A percentile compares a stretch with the other conserved stretches of the same genome.
Conservation (phyloP, 495 filamentous ascomycete genomes). For the Aspergillus cavernicola region DNA sequence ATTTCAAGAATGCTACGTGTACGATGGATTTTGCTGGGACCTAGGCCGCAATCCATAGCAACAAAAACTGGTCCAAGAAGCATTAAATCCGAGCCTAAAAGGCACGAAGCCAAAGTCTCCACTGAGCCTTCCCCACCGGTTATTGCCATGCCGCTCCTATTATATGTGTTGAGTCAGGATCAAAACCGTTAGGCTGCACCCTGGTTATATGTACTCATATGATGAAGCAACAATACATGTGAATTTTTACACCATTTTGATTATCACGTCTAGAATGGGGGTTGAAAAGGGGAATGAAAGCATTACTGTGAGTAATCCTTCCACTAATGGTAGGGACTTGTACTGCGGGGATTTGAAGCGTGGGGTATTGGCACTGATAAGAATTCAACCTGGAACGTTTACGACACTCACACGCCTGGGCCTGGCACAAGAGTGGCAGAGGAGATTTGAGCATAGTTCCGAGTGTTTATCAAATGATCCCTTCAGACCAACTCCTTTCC, state of each 20-base stretch:
- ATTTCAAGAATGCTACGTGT: neutral
- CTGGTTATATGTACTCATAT: constrained; percentile 4
- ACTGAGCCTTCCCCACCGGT: neutral
- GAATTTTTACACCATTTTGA: neutral
- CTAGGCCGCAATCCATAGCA: neutral
- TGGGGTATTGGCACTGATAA: neutral
- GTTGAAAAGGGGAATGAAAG: neutral
- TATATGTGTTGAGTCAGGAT: no score
- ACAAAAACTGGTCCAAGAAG: neutral
- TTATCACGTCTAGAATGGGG: neutral
- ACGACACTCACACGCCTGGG: neutral
- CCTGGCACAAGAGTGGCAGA: neutral
- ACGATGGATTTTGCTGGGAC: neutral
- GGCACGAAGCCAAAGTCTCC: no score
- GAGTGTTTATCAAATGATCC: neutral
- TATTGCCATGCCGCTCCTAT: neutral
- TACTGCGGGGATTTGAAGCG: neutral
- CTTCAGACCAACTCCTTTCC: no score
- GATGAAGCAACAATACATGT: neutral
- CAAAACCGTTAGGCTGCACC: neutral
- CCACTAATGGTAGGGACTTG: neutral
- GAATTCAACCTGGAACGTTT: neutral
- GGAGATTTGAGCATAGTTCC: neutral
- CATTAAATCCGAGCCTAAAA: no score
- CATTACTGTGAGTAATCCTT: neutral